phyloP scores from a whole-genome alignment of 352 stramenopile species.

The Paralagenidium karlingii region DNA sequence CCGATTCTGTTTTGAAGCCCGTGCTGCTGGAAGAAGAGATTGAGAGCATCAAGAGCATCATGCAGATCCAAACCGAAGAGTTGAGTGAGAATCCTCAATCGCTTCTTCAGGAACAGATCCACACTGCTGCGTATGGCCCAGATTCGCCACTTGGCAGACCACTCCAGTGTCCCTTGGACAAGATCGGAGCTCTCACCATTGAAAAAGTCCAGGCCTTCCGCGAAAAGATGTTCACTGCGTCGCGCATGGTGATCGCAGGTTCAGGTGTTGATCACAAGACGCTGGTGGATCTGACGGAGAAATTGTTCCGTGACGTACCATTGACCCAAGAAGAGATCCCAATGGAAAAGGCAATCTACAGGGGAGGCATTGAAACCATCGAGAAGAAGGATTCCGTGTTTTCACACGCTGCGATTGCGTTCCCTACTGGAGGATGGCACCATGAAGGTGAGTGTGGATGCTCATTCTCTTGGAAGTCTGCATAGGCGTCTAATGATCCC shows the following conservation, averaged over 20 bases:
- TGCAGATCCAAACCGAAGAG: constrained; percentile 91
- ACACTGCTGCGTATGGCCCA: constrained; percentile 75
- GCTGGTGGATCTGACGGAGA: constrained; percentile 83
- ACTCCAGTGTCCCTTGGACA: constrained; percentile 68
- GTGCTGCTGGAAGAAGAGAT: constrained; percentile 78
- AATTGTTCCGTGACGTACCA: constrained; percentile 75
- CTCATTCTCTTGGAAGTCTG: background rate
- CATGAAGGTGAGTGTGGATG: too few relatives aligned
- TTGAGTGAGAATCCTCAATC: constrained; percentile 76
- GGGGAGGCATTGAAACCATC: constrained; percentile 46
- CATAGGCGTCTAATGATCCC: background rate
- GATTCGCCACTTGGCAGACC: constrained; percentile 62
- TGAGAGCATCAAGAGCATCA: constrained; percentile 87
- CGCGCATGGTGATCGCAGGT: constrained; percentile 86
- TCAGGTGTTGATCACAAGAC: constrained; percentile 92
- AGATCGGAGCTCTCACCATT: constrained; percentile 58
- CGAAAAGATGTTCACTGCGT: constrained; percentile 64
- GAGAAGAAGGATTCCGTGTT: constrained; percentile 62
- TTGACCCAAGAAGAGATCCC: constrained; percentile 5
- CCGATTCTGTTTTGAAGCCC: constrained; percentile 78
- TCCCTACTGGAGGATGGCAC: constrained; percentile 95
- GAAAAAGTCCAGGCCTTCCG: constrained; percentile 69
- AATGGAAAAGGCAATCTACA: constrained; percentile 31
- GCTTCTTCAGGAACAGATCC: constrained; percentile 77
- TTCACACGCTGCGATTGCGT: constrained; percentile 90